Evolutionary conservation across 1,284 basidiomycete species (phyloP), one percentile per base, ranked within the genome.

Genomic region (Vanrija humicola): DNA sequence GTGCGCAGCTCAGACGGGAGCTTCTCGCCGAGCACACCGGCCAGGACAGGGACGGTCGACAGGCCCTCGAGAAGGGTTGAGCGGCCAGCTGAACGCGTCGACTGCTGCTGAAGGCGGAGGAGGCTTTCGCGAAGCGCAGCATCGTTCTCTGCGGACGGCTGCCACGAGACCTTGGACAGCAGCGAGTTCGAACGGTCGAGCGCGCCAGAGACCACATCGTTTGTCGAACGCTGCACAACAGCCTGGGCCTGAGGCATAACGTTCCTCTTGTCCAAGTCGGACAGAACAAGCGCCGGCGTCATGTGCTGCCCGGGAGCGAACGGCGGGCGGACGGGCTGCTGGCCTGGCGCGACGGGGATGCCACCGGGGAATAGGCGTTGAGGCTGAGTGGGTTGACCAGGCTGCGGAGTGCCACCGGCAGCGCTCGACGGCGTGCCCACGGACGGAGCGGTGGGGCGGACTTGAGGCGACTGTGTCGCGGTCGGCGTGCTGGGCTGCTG

Each of bases 1-100:
- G 66, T 63, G 25, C 64, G 65, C 34, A 72, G 55, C 10, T 81
- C 77, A 53, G 85, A 81, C 29, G 86, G 81, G 46, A 90, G 76
- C 69, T 86, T 57, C 49, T 75, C 74, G 9, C 67, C 48, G 16
- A 69, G 40, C 3, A 73, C 69, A 48, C 69, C 69, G 2, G 66
- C 65, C 3, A 70, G 54, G 0, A 73, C 62, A 1, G 66, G 58
- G 7, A 61, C 61, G 1, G 66, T 62, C 8, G 66, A 63, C 48
- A 70, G 52, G 5, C 66, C 64, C 43, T 63, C 61, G 16, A 61
- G 54, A 12, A 70, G 50, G 1, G 68, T 69, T 2, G 63, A 58
- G 28, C 70, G 58, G 0, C 64, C 64, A 6, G 43, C 43, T 44
- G 44, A 28, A 2, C 42, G 56, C 68, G 56, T 42, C 10, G 52